Evolutionary conservation across 1,139 yeast genomes (phyloP), one percentile per base, ranked within the genome.

Genomic region (Kodamaea derodonti): DNA sequence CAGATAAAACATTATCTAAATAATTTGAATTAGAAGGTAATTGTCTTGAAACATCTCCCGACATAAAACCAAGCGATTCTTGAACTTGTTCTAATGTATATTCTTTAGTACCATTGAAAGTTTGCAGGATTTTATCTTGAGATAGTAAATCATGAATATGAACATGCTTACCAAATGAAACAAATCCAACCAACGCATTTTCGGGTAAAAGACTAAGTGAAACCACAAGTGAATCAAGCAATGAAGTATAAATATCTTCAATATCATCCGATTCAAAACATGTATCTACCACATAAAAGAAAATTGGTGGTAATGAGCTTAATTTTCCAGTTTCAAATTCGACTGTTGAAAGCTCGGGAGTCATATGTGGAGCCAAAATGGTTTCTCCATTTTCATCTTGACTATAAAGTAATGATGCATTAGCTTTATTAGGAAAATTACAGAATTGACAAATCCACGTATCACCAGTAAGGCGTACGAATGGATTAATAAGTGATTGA

Each of bases 371-470:
- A 1, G 72, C 72, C 11, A 55, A 39, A 4, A 39, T 34, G 36
- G 46, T 33, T 36, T 56, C 39, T 34, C 48, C 41, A 4, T 12
- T 12, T 32, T 34, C 33, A 14, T 31, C 39, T 17, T 36, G 41
- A 14, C 28, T 31, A 22, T 35, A 35, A 12, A 37, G 32, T 15
- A 29, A 15, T 3, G 27, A 29, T 3, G 35, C 30, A 14, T 27
- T 26, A 11, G 81, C 50, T 24, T 75, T 62, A 52, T 81, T 82
- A 27, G 78, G 62, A 31, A 69, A 62, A 13, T 65, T 62, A 60
- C 92, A 83, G 36, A 80, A 61, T 15, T 78, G 76, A 56, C 92
- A 84, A 2, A 69, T 57, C 92, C 92, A 84, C 2, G 65, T 52
- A 32, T 66, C 72, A 10, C 65, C 62, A 18, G 57, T 59, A 28